phyloP scores from a whole-genome alignment of 495 filamentous ascomycete species.

The Collariella sp. region DNA sequence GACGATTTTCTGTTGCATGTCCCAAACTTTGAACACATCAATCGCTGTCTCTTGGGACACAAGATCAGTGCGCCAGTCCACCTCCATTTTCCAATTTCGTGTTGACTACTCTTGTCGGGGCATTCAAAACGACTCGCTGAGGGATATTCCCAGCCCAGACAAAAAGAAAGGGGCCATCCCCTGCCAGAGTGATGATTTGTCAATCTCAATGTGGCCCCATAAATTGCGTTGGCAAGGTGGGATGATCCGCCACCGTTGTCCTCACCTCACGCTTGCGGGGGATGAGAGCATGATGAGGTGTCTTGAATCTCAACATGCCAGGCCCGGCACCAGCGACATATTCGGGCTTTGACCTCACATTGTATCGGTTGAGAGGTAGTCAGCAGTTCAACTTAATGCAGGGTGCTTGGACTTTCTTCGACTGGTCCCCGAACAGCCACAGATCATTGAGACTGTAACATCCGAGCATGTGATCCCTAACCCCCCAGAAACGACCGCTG shows the following conservation, averaged over 20 bases:
- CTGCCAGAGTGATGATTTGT: constrained; percentile 6
- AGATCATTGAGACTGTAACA: neutral
- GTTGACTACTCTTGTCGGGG: neutral
- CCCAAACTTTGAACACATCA: neutral
- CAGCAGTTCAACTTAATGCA: too few species aligned
- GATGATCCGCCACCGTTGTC: neutral
- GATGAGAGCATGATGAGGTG: neutral
- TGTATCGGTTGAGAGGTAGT: too few species aligned
- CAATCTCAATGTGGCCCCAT: constrained; percentile 5
- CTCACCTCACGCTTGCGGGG: neutral
- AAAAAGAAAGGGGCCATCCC: neutral
- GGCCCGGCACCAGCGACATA: too few species aligned
- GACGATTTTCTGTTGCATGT: too few species aligned
- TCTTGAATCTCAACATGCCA: too few species aligned
- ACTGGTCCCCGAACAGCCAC: too few species aligned
- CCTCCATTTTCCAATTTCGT: too few species aligned
- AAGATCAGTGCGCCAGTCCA: too few species aligned
- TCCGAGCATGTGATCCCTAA: neutral
- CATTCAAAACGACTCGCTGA: neutral
- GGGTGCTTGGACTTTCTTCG: too few species aligned
- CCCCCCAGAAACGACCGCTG: constrained; percentile 54
- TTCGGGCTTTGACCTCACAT: too few species aligned
- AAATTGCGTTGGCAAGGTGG: too few species aligned
- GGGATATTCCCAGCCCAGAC: neutral
- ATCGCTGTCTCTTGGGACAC: too few species aligned